Conservation (phyloP, 495 filamentous ascomycete species). For the Ascobolus immersus region DNA sequence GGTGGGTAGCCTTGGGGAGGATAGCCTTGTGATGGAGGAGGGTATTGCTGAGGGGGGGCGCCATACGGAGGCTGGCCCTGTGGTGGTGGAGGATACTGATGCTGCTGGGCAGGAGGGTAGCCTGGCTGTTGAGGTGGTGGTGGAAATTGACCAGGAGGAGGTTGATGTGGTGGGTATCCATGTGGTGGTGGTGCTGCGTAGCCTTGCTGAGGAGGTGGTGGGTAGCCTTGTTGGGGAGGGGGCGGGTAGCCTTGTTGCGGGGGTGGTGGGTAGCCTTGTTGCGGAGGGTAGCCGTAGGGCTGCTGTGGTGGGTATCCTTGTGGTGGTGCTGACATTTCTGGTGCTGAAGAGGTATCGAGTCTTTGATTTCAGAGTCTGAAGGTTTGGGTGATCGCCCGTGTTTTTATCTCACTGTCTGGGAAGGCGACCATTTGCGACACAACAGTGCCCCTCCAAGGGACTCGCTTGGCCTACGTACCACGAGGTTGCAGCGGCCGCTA, state of each 20-base stretch:
- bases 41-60: slow-evolving; percentile 7
- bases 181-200: slow-evolving; percentile 6
- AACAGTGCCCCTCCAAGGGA: too few relatives aligned
- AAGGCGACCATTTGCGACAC: too few relatives aligned
- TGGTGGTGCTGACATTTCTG: too few relatives aligned
- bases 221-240: neutral
- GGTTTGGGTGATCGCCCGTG: too few relatives aligned
- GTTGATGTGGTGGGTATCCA: neutral
- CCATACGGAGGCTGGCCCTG: slow-evolving; percentile 1
- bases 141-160: neutral
- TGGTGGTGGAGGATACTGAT: slow-evolving; percentile 3
- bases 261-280: slow-evolving; percentile 12
- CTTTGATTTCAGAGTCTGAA: too few relatives aligned
- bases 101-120: slow-evolving; percentile 5
- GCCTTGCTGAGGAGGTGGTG: slow-evolving; percentile 2
- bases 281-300: slow-evolving; percentile 6
- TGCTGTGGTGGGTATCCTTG: slow-evolving; percentile 8
- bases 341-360: too few relatives aligned
- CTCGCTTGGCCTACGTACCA: too few relatives aligned
- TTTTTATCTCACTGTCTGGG: too few relatives aligned
- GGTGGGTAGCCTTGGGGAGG: slow-evolving; percentile 9
- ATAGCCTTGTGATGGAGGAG: slow-evolving; percentile 13
- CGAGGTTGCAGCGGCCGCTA: too few relatives aligned
- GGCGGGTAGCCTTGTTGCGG: slow-evolving; percentile 13
- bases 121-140: slow-evolving; percentile 6